Conservation (phyloP, 176 grass and related monocot genomes). For the Rhynchospora breviuscula region DNA sequence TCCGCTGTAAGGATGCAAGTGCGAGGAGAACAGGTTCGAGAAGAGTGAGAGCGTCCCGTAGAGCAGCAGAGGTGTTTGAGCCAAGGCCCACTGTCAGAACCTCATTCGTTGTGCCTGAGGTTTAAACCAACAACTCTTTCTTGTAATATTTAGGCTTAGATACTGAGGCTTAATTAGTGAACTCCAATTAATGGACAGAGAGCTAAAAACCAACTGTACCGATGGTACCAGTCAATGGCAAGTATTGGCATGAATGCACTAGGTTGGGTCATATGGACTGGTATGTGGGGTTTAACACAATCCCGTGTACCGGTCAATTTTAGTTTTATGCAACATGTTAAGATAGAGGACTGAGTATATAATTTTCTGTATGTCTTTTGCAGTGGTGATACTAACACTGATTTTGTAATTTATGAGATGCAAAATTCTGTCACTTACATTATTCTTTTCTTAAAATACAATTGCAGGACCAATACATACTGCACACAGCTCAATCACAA, state of each 20-base stretch:
- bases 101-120: slow-evolving; percentile 84
- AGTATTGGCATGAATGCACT: neutral
- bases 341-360: neutral
- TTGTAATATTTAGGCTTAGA: neutral
- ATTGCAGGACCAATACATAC: slow-evolving; percentile 85
- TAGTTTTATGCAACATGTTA: neutral
- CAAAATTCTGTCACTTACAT: neutral
- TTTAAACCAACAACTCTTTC: neutral
- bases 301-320: neutral
- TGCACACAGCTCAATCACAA: slow-evolving; percentile 80
- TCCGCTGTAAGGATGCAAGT: neutral
- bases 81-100: neutral
- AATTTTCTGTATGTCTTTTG: neutral
- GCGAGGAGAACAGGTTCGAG: neutral
- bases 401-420: neutral
- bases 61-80: slow-evolving; percentile 16
- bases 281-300: neutral
- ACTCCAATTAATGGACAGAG: neutral
- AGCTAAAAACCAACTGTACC: neutral
- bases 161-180: neutral
- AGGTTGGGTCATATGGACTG: neutral
- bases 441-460: neutral
- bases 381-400: neutral
- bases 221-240: neutral
- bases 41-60: slow-evolving; percentile 15